Base-by-base conservation (phyloP, 352 stramenopile species). In the Globisporangium cederbergense region DNA sequence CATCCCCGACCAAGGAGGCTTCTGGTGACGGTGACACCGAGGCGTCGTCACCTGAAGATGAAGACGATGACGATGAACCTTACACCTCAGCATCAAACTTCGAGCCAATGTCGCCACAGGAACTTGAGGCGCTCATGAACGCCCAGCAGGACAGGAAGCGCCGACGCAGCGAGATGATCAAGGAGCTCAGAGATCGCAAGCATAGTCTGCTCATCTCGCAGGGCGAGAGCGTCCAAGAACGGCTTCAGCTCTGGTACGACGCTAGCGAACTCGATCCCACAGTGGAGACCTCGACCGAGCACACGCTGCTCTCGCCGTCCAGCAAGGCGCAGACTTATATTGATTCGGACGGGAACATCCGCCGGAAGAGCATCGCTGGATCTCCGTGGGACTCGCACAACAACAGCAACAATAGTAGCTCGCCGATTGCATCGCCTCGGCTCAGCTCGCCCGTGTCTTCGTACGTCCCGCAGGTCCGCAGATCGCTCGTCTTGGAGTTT, bases 301-400 rank as follows among this genome's bases (percentile, higher is more conserved):
- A 82, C 60, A 76, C 72, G 10, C 30, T 47, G 4, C 30, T 57
- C 1, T 68, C 62, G 20, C 75, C 75, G 1, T 78, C 72, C 3
- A 70, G 59, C 34, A 66, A 71, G n/a, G 50, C 72, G 9, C 36
- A 64, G 3, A 53, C 70, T 1, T 79, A 70, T 40, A 67, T 82
- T 18, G 74, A 82, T 14, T 50, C 52, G 1, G 66, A 81, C 7
- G 72, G 72, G 13, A 82, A 82, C 53, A 34, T 79, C 2, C 65
- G 75, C 3, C 69, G 72, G 34, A 79, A 78, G 53, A 65, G 49
- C 45, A 11, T 40, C 25, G 16, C 5, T 36, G 34, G 34, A 50
- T 36, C 42, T 28, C 25, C 25, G 25, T 28, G 10, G 16, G 11
- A 13, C 30, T 49, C 18, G 20, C 6, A 32, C 10, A 49, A n/a